These are phyloP conservation scores for Blastobotrys arbuscula DNA, from an alignment of 1,139 yeast genomes.

Conservation along the genomic window DNA sequence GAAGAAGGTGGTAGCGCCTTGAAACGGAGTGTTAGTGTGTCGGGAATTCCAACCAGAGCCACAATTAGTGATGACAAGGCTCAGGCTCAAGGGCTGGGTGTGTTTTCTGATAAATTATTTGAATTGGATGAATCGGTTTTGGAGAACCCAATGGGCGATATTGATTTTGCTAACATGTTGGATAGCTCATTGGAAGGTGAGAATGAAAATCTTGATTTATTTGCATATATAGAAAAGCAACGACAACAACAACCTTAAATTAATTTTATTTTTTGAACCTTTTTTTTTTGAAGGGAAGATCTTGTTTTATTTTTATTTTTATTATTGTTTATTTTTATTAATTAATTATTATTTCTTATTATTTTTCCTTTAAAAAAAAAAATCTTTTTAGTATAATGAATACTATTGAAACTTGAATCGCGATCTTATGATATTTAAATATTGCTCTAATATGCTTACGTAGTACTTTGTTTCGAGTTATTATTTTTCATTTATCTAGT, in stretches of 20 bases:
- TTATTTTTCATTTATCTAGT: too few relatives aligned
- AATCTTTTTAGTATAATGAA: too few relatives aligned
- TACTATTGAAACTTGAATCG: too few relatives aligned
- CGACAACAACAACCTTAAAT: slow-evolving; percentile 1
- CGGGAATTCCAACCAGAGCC: slow-evolving; percentile 1
- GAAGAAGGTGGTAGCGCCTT: background rate
- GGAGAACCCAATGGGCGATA: background rate
- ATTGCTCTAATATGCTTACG: too few relatives aligned
- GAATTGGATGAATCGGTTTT: background rate
- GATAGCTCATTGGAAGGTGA: background rate
- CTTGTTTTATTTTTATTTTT: background rate
- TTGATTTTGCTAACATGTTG: background rate
- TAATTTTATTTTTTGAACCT: background rate
- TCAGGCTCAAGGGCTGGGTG: background rate
- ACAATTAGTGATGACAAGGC: background rate
- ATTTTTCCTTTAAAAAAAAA: too few relatives aligned
- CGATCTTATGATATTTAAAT: too few relatives aligned
- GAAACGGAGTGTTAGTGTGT: slow-evolving; percentile 3
- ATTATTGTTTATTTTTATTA: background rate
- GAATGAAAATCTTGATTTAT: slow-evolving; percentile 6
- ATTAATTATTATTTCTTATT: background rate
- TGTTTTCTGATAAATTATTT: background rate
- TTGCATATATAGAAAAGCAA: slow-evolving; percentile 9
- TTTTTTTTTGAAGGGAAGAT: background rate
- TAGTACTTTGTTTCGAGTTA: too few relatives aligned